These are phyloP conservation scores for Apiotrichum brassicae DNA, from an alignment of 1,284 basidiomycete genomes.

Conservation along the genomic window DNA sequence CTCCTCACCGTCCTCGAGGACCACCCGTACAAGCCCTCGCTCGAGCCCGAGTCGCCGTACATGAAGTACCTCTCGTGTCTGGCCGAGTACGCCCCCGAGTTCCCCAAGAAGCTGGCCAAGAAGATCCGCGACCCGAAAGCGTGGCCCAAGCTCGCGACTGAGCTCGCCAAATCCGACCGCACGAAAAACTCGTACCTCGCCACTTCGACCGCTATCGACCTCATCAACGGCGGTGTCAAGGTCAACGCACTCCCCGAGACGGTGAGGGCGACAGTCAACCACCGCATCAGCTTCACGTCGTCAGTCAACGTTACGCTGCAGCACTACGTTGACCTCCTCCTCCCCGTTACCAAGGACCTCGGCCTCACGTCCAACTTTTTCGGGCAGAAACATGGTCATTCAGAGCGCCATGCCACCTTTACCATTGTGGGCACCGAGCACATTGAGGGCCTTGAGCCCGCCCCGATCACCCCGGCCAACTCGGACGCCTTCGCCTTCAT, in stretches of 20 bases:
- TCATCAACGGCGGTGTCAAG: conserved; percentile 46
- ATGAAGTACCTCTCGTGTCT: conserved; percentile 50
- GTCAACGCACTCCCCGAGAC: conserved; percentile 47
- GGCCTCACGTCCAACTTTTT: conserved; percentile 42
- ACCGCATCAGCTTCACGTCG: conserved; percentile 49
- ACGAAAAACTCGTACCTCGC: conserved; percentile 41
- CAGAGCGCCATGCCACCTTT: conserved; percentile 10
- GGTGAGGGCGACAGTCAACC: conserved; percentile 45
- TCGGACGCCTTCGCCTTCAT: conserved; percentile 46
- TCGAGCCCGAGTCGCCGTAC: conserved; percentile 44
- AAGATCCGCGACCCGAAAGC: conserved; percentile 38
- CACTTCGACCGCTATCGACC: conserved; percentile 43
- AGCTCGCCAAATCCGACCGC: conserved; percentile 32
- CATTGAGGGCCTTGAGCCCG: conserved; percentile 44
- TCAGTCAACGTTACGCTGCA: conserved; percentile 45
- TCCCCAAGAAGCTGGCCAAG: conserved; percentile 37
- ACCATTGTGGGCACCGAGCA: conserved; percentile 11
- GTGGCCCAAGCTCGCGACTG: conserved; percentile 46
- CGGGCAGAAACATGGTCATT: conserved; percentile 11
- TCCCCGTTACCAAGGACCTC: conserved; percentile 43
- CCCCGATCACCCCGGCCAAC: conserved; percentile 47
- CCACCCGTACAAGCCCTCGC: conserved; percentile 37
- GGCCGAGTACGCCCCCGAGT: conserved; percentile 47
- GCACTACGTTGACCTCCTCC: conserved; percentile 43
- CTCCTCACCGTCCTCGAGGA: conserved; percentile 41